Evolutionary conservation across 2,329 filamentous ascomycete species (phyloP), one percentile per base, ranked within the genome.

Genomic region (Aspergillus tubingensis): DNA sequence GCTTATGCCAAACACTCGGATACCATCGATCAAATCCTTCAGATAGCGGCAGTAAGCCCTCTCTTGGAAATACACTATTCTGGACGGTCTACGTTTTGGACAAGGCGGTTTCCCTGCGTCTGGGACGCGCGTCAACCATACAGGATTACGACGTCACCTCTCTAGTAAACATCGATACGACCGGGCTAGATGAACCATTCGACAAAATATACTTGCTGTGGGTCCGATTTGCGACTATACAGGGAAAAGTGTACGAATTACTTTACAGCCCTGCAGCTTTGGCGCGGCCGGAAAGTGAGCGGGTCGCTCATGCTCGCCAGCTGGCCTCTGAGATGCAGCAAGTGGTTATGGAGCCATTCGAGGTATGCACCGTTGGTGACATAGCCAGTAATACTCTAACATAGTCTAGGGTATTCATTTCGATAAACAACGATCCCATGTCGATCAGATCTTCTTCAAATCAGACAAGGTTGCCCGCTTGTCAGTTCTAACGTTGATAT

Each of bases 1-100:
- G 84, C 54, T 77, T 90, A 55, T 88, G 85, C 63, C 85, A 87
- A 66, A 84, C 83, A 0, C 81, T 88, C 3, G 87, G 87, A 3
- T 88, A 86, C 61, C 87, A 89, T 68, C 67, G 71, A 47, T 44
- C 62, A 10, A 65, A 67, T 4, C 67, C 73, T 27, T 68, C 74
- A 68, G 62, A 74, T 47, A 41, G 69, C 39, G 61, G 71, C 58
- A 60, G 61, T 27, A 19, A 23, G 53, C 47, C 48, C 66, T n/a
- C 67, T 78, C 77, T 64, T 74, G 70, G 51, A 55, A 23, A 72
- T 70, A 32, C 63, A 1, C 67, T 87, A 8, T 88, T 88, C 67
- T 88, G 85, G 86, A 80, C 79, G 39, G 72, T 83, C 1, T 89
- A 88, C 67, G 80, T 82, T 7, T 75, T 87, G 11, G 84, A 89